Evolutionary conservation across 2,329 filamentous ascomycete species (phyloP), one percentile per base, ranked within the genome.

Genomic region (Talaromyces sp.): DNA sequence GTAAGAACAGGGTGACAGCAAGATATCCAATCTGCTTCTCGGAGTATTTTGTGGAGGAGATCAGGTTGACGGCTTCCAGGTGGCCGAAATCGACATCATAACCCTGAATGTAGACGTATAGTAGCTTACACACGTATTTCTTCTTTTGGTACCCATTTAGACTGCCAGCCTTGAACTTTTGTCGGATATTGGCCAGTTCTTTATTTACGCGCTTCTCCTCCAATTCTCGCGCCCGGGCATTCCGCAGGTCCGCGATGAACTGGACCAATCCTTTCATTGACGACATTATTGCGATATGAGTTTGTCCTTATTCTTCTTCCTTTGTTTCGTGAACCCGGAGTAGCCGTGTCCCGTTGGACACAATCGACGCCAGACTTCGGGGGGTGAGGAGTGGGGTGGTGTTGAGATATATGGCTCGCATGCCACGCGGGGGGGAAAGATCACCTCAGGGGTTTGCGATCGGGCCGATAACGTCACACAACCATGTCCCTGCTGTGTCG

Each of bases 131-230:
- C 63, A 99, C 94, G 72, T 99, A 99, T 89, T 99, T 99, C 84
- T 99, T 99, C 82, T 95, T 97, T 80, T 97, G 91, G 71, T 99
- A 99, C 62, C 94, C 95, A 70, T 88, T 96, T 53, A 99, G 80
- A 70, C 83, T 94, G 60, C 91, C 92, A 73, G 94, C 90, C 83
- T 96, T 96, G 81, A 97, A 99, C 77, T 97, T 97, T 78, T 97
- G 91, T 69, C 91, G 86, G 73, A 99, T 99, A 71, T 99, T 99
- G 70, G 94, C 94, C 73, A 99, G 78, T 79, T 99, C 94, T 80
- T 99, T 99, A 76, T 99, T 99, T 79, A 99, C 97, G 70, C 94
- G 85, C 82, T 99, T 99, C 80, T 99, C 94, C 74, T 99, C 94
- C 58, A 99, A 79, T 73, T 99, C 94, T 57, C 95, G 85, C 42